Evolutionary conservation across 179 eudicot species (phyloP), one percentile per base, ranked within the genome.

Genomic region (Silene coronaria): DNA sequence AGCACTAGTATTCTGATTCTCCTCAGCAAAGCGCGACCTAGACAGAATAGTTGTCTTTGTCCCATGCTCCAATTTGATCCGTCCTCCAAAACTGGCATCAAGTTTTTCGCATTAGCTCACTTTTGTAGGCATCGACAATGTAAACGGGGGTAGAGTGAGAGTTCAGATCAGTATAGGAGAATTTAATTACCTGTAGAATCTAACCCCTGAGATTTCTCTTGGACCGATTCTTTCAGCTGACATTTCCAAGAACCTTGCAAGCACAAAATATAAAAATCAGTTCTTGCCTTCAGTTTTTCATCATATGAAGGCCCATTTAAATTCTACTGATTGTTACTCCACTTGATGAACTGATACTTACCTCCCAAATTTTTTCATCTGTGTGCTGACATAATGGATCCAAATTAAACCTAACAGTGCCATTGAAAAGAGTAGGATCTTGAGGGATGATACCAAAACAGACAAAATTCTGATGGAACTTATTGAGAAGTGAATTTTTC

Each of bases 61-160:
- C 96, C 96, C 92, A 89, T 86, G 83, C 96, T 90, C 96, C 96
- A 90, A 61, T 90, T 90, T 17, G 87, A 83, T 73, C 96, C 96
- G 63, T 90, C 92, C 66, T 90, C 91, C 38, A 75, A 77, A 67
- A 89, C 91, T 90, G 86, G 66, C 71, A 13, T n/a, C 14, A 28
- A 65, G 4, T n/a, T n/a, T n/a, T n/a, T n/a, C n/a, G n/a, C n/a
- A n/a, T n/a, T n/a, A n/a, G n/a, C n/a, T n/a, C n/a, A n/a, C n/a
- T n/a, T n/a, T n/a, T n/a, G n/a, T n/a, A n/a, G n/a, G n/a, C n/a
- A n/a, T n/a, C n/a, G 45, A 38, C 45, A 38, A 38, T 38, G 9
- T 38, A 38, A 38, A 38, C 9, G 12, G 12, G 2, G 8, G 45
- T 2, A 38, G 45, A 38, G 11, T 7, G 2, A 38, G 11, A 38